Evolutionary conservation across 106 monocot genomes (phyloP).

Genomic region (Dendrobium catenatum): DNA sequence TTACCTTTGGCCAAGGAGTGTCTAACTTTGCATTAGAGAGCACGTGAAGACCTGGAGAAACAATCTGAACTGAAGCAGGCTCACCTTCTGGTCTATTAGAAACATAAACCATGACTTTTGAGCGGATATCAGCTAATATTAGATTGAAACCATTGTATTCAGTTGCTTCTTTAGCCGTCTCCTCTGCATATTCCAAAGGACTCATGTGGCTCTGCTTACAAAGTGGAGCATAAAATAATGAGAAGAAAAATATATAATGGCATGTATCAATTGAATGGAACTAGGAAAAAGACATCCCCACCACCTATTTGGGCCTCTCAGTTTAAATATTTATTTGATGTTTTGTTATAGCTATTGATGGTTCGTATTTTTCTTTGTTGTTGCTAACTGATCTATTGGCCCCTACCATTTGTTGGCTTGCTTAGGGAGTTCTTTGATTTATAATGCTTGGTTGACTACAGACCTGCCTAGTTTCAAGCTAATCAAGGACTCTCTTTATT

Average conservation of each 20-base stretch:
- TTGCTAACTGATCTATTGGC: no score
- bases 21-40: slow-evolving; percentile 81
- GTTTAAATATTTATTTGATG: no score
- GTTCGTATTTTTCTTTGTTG: no score
- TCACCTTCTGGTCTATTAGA: slow-evolving; percentile 63
- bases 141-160: slow-evolving; percentile 81
- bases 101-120: slow-evolving; percentile 72
- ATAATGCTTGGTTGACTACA: no score
- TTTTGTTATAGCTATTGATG: no score
- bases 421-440: no score
- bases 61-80: slow-evolving; percentile 30
- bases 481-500: no score
- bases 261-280: background rate
- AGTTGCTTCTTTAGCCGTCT: slow-evolving; percentile 58
- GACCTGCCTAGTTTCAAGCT: no score
- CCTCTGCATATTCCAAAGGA: slow-evolving; percentile 67
- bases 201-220: slow-evolving; percentile 40
- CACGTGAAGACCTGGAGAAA: slow-evolving; percentile 81
- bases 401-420: no score
- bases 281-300: background rate
- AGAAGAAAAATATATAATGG: background rate
- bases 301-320: no score
- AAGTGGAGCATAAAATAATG: background rate
- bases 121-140: slow-evolving; percentile 56
- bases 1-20: slow-evolving; percentile 86